Evolutionary conservation across 805 yeast genomes (phyloP).

Genomic region (Isabelozyma heimii): DNA sequence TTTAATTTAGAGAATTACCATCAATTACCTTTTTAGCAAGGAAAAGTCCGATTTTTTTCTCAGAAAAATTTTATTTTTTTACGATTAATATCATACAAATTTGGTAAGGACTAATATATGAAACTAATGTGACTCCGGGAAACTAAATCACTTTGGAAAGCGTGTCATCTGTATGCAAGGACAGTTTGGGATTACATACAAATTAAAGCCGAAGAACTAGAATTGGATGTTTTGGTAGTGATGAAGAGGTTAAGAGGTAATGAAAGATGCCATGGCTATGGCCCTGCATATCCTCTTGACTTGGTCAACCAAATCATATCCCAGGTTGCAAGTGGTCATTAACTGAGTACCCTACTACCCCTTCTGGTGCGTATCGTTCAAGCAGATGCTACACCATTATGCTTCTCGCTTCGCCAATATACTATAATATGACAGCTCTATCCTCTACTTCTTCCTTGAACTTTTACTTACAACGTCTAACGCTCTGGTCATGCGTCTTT

Average conservation of each 20-base stretch:
- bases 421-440: neutral
- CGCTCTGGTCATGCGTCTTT: neutral
- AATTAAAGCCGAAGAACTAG: slow-evolving; percentile 44
- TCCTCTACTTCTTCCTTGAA: neutral
- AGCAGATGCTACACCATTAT: no score
- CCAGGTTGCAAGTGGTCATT: slow-evolving; percentile 1
- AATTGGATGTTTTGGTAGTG: slow-evolving; percentile 55
- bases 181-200: slow-evolving; percentile 80
- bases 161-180: no score
- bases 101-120: no score
- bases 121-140: no score
- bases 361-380: neutral
- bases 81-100: no score
- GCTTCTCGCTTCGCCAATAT: no score
- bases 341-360: neutral
- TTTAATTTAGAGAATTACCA: no score
- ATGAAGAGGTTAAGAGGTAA: slow-evolving; percentile 61
- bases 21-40: no score
- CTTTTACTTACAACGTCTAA: neutral
- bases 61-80: no score
- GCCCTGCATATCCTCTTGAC: slow-evolving; percentile 60
- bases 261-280: slow-evolving; percentile 78
- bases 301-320: slow-evolving; percentile 39
- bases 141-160: no score
- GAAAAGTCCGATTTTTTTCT: no score